phyloP scores from a whole-genome alignment of 2,329 filamentous ascomycete species.

The Fusarium temperatum region DNA sequence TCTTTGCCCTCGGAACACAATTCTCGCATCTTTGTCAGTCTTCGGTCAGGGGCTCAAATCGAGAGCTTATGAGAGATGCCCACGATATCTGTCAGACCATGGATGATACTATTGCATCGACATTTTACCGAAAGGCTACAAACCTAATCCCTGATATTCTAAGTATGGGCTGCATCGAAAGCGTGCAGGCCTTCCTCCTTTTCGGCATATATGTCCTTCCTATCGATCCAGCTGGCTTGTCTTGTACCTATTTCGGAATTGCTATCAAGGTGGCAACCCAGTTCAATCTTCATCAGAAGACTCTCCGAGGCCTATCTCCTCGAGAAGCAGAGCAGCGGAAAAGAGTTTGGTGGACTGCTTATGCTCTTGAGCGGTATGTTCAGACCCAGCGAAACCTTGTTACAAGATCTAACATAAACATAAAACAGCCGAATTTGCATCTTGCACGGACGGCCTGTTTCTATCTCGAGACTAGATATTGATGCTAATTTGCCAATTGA shows the following conservation, averaged over 20 bases:
- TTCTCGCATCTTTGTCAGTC: slow-evolving; percentile 28
- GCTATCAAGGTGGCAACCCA: slow-evolving; percentile 33
- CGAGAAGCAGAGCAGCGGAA: slow-evolving; percentile 24
- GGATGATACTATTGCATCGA: slow-evolving; percentile 22
- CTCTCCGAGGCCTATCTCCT: background rate
- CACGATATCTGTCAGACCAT: slow-evolving; percentile 19
- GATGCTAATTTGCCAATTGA: slow-evolving; percentile 18
- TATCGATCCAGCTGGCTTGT: slow-evolving; percentile 30
- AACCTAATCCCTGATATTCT: slow-evolving; percentile 27
- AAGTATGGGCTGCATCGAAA: slow-evolving; percentile 23
- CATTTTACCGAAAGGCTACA: slow-evolving; percentile 27
- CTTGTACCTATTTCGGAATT: slow-evolving; percentile 38
- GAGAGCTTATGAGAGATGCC: background rate
- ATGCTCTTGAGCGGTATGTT: slow-evolving; percentile 30
- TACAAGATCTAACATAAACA: slow-evolving; percentile 2
- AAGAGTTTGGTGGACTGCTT: slow-evolving; percentile 40
- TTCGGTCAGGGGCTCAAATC: background rate
- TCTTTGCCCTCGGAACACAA: slow-evolving; percentile 36
- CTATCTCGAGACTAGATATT: slow-evolving; percentile 23
- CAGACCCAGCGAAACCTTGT: background rate
- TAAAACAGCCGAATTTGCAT: slow-evolving; percentile 26
- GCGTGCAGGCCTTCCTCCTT: slow-evolving; percentile 33
- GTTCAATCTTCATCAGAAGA: slow-evolving; percentile 20
- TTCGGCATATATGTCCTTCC: slow-evolving; percentile 34
- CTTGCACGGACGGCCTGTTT: slow-evolving; percentile 32